Base-by-base conservation (phyloP, 2,329 filamentous ascomycete species). In the Xylariaceae sp. region DNA sequence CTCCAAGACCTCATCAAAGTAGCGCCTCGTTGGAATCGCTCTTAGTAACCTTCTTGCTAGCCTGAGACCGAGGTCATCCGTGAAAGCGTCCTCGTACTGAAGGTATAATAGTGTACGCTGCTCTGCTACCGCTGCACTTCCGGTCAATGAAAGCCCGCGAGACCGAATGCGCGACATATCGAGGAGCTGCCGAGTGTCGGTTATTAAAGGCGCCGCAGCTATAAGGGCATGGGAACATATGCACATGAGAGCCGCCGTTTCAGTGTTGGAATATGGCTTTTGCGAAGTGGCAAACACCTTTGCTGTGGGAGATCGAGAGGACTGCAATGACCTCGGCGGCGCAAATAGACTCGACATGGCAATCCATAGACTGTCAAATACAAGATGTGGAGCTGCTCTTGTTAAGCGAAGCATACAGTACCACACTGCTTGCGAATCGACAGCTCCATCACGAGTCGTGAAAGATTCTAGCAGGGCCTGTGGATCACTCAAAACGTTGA, bases 321-420 rank as follows among this genome's bases (percentile, higher is more conserved):
- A 71, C 58, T 77, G 76, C 0, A 82, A 65, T 4, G 74, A 65
- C 57, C 75, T 74, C 1, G 84, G 82, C 1, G 82, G 78, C n/a
- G 77, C 73, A 65, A 87, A 88, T 3, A 88, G 73, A 51, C 77
- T 77, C 6, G 78, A 80, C 1, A 84, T 77, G 4, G 83, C 82
- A 63, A 83, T 76, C 86, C 86, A 89, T 4, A 88, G 75, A 65
- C 83, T 85, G 67, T 87, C 82, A 55, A 87, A 81, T 1, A 88
- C 83, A 17, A 87, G 69, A 51, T 75, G 82, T 3, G 84, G 82
- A 13, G 80, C 78, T 48, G 80, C 78, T 53, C 82, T 77, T 4
- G 81, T 84, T 71, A 88, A 73, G 58, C 81, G 80, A 57, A 85
- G 72, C 78, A 86, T 84, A 66, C 81, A 83, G 67, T 85, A 86